Evolutionary conservation across 176 grass and related monocot species (phyloP).

Genomic region (Aegilops tauschii): DNA sequence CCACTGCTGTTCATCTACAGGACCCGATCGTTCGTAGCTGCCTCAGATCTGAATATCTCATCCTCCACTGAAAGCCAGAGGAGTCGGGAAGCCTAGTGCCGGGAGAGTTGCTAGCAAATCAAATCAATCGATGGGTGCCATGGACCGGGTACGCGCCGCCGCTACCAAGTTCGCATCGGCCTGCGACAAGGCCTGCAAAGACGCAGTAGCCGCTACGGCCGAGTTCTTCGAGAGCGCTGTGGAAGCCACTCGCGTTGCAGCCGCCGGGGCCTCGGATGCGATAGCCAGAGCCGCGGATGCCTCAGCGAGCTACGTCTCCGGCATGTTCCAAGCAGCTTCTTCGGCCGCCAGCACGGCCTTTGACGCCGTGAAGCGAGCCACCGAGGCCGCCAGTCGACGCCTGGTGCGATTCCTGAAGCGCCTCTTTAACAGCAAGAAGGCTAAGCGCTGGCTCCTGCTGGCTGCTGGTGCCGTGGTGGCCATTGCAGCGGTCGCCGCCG

Average conservation of each 20-base stretch:
- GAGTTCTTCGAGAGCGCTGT: too few species aligned
- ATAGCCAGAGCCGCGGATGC: not conserved
- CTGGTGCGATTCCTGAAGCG: not conserved
- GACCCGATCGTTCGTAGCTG: not conserved
- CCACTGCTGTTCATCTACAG: not conserved
- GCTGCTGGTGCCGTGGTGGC: not conserved
- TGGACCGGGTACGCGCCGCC: not conserved
- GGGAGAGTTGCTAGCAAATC: too few species aligned
- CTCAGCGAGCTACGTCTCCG: too few species aligned
- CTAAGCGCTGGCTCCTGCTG: not conserved
- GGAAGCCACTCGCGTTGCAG: not conserved
- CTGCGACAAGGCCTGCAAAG: too few species aligned
- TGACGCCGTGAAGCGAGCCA: not conserved
- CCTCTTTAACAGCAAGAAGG: not conserved
- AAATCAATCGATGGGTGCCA: not conserved
- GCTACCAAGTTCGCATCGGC: not conserved
- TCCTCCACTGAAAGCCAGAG: not conserved
- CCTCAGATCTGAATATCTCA: not conserved
- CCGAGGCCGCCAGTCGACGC: not conserved
- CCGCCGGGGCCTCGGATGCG: not conserved
- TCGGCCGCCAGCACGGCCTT: not conserved
- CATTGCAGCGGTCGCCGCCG: not conserved
- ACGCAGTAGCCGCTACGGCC: too few species aligned
- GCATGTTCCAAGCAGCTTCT: not conserved
- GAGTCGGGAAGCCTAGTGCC: not conserved